A percentile compares a stretch with the other conserved stretches of the same genome.
phyloP scores from a whole-genome alignment of 179 eudicot species.

The Beta corolliflora region DNA sequence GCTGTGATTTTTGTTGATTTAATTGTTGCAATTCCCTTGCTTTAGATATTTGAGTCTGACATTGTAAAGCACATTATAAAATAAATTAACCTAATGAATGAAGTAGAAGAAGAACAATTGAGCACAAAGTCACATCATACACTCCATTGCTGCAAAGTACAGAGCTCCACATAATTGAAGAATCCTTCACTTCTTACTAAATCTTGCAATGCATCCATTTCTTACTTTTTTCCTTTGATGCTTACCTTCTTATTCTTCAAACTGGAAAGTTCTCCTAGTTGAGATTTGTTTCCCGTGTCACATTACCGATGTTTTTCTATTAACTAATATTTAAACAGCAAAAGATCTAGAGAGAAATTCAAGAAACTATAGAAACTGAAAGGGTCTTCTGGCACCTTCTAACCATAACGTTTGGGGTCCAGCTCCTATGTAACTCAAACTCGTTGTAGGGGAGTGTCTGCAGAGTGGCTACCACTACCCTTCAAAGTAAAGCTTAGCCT shows the following conservation, averaged over 20 bases:
- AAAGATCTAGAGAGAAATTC: background rate
- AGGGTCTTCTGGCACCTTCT: background rate
- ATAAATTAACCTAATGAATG: background rate
- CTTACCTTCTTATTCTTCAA: background rate
- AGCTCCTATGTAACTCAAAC: background rate
- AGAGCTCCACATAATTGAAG: background rate
- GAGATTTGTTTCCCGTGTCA: background rate
- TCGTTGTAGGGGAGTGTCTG: background rate
- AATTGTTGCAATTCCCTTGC: constrained; percentile 39
- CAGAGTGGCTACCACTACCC: background rate
- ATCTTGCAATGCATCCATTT: background rate
- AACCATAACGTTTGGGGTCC: background rate
- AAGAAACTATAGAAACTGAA: background rate
- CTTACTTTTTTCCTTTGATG: background rate
- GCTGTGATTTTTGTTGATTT: constrained; percentile 36
- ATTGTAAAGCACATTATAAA: constrained; percentile 12
- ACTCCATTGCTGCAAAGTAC: background rate
- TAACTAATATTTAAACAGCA: background rate
- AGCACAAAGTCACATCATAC: background rate
- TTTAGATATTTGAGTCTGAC: constrained; percentile 42
- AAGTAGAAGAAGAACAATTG: background rate
- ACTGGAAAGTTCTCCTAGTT: background rate
- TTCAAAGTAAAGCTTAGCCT: background rate
- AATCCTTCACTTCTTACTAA: background rate
- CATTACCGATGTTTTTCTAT: background rate